A percentile compares a stretch with the other conserved stretches of the same genome.
These are phyloP conservation scores for Botrytis squamosa DNA, from an alignment of 2,329 filamentous ascomycete genomes.

Conservation along the genomic window DNA sequence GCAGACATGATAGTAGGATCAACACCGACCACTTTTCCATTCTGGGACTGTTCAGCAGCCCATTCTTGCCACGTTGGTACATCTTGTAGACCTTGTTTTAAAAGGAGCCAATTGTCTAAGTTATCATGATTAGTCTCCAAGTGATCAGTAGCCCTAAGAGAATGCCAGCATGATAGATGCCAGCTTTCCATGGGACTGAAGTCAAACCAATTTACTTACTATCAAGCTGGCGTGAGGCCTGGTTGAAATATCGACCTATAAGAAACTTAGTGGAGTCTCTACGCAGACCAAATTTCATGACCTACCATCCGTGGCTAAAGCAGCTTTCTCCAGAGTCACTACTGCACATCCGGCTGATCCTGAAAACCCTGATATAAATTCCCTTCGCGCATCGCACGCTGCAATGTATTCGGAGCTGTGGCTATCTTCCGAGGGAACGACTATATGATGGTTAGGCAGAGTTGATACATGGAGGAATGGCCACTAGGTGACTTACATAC, in stretches of 20 bases:
- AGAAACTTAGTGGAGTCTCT: not conserved
- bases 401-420: conserved; percentile 99
- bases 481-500: conserved; percentile 52
- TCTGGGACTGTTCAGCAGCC: conserved; percentile 81
- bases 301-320: conserved; percentile 77
- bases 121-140: conserved; percentile 19
- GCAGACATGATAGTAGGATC: conserved; percentile 84
- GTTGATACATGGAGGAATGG: conserved; percentile 20
- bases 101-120: conserved; percentile 72
- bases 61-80: conserved; percentile 98
- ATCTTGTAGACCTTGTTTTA: conserved; percentile 91
- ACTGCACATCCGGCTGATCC: conserved; percentile 94
- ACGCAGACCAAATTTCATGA: not conserved
- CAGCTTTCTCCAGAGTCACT: conserved; percentile 80
- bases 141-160: not conserved
- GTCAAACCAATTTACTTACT: conserved; percentile 32
- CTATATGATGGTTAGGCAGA: conserved; percentile 50
- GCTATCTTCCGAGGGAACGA: conserved; percentile 94
- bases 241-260: conserved; percentile 85
- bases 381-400: conserved; percentile 86
- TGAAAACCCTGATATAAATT: conserved; percentile 89
- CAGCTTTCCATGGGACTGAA: not conserved
- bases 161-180: not conserved
- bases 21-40: conserved; percentile 84
- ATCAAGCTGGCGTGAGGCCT: conserved; percentile 88